Conservation (phyloP, 768 basidiomycete genomes). For the Gloeopeniophorella convolvens region DNA sequence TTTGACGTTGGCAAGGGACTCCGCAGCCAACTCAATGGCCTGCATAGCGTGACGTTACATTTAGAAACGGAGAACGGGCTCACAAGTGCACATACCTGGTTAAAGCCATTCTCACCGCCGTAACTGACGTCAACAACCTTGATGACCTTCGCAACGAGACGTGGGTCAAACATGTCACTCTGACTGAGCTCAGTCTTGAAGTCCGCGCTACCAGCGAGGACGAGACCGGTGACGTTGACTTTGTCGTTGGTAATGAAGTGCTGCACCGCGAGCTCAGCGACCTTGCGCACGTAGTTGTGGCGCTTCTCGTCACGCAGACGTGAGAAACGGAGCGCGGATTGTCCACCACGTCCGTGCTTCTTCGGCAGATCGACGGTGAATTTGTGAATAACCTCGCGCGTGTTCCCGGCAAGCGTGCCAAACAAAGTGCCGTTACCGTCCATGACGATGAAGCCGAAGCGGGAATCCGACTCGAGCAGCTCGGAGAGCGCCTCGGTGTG, state of each 20-base stretch:
- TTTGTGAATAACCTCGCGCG: slow-evolving; percentile 95
- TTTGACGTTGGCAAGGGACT: slow-evolving; percentile 96
- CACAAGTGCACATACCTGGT: slow-evolving; percentile 58
- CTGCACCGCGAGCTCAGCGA: slow-evolving; percentile 94
- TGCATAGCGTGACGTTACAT: slow-evolving; percentile 24
- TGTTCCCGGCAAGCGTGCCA: slow-evolving; percentile 93
- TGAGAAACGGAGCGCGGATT: slow-evolving; percentile 98
- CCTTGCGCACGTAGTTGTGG: slow-evolving; percentile 99
- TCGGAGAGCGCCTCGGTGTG: slow-evolving; percentile 97
- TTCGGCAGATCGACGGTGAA: slow-evolving; percentile 99
- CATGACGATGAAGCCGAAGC: slow-evolving; percentile 99
- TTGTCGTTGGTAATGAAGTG: slow-evolving; percentile 98
- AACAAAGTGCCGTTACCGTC: slow-evolving; percentile 97
- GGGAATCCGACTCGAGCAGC: slow-evolving; percentile 92
- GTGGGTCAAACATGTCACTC: slow-evolving; percentile 92
- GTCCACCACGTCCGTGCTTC: slow-evolving; percentile 99
- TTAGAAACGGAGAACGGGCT: not conserved
- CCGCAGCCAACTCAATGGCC: slow-evolving; percentile 96
- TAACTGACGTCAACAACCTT: slow-evolving; percentile 99
- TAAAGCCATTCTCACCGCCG: slow-evolving; percentile 98
- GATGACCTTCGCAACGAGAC: slow-evolving; percentile 87
- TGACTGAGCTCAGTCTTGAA: slow-evolving; percentile 98
- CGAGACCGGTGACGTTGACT: slow-evolving; percentile 94
- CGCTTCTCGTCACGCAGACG: slow-evolving; percentile 98
- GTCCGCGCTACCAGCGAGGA: slow-evolving; percentile 95